Base-by-base conservation (phyloP, 2,329 filamentous ascomycete genomes). In the Penicillium verrucosum region DNA sequence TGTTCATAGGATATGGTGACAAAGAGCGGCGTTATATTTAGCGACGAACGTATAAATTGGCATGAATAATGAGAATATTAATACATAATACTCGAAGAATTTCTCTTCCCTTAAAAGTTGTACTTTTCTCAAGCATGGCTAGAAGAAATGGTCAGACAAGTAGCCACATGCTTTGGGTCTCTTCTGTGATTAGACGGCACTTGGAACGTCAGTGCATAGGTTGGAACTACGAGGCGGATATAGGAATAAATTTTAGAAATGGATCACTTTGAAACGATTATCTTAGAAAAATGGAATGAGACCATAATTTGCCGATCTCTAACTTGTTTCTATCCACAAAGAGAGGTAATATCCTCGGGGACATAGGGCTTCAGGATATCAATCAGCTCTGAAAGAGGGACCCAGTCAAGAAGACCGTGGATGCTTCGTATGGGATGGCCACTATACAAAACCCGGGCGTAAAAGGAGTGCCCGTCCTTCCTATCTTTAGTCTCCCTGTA, bases 391-490 rank as follows among this genome's bases (percentile, higher is more conserved):
- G 60, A 56, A 12, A 73, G 53, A 1, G 65, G 57, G 16, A 72
- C 56, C 70, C 70, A 73, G 14, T 72, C 70, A 30, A 73, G 56
- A 1, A 57, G 51, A 0, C 70, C 70, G 21, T 72, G 68, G 1
- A 71, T 63, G 1, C 65, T 71, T 47, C 69, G 54, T 5, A 73
- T 54, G 1, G 69, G 60, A 3, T 65, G 63, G 11, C 70, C 69
- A 27, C 70, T 71, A 42, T 73, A 72, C 12, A 73, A 30, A 2
- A 72, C 69, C 1, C 70, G 65, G 5, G 65, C 68, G 47, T 67
- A 72, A 9, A 65, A 54, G 0, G 37, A 36, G 1, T 47, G 32
- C 1, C 25, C 12, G 29, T 60, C 38, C 2, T 7, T 34, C 1
- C 51, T 18, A 1, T 7, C 51, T 7, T 59, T 29, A 1, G 54